Base-by-base conservation (phyloP, 108 stramenopile genomes). In the Stephanodiscus minutulus region DNA sequence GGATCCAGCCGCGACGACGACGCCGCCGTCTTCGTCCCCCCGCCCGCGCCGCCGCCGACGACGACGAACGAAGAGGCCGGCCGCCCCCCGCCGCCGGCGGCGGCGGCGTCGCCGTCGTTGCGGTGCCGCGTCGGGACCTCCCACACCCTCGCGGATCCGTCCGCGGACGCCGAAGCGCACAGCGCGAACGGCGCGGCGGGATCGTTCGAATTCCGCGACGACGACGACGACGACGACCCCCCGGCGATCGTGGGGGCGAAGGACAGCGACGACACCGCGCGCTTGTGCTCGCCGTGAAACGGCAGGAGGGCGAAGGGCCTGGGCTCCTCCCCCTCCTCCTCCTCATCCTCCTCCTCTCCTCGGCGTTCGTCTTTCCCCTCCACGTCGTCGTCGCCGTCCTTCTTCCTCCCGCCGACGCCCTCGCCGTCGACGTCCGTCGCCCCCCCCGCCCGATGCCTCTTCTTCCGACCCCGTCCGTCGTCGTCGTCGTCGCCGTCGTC, bases 221-320 rank as follows among this genome's bases (percentile, higher is more conserved):
- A 18, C 48, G 59, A 53, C 76, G n/a, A n/a, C n/a, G n/a, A n/a
- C n/a, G n/a, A n/a, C n/a, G n/a, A n/a, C n/a, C n/a, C n/a, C n/a
- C n/a, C n/a, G n/a, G 66, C 18, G 47, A 28, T 21, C 17, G 76
- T 68, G 21, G 94, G 94, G 0, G 94, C 87, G 22, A 91, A 82
- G 46, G 85, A 73, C 21, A 92, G 77, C 24, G 85, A 78, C 3
- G 89, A 91, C 1, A 94, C 79, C 54, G 93, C 93, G 0, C 89
- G 83, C 71, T 91, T 90, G 79, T 94, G 93, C 61, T 90, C 86
- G 25, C 93, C 93, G 59, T 89, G 85, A 44, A 88, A 63, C 20
- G 91, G 88, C 37, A 92, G 68, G 56, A 65, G 61, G 44, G 64
- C 63, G 72, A 85, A 91, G 0, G 82, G 82, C 18, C 35, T 31